phyloP scores from a whole-genome alignment of 306 rosid genomes.

The Carpinus fangiana region DNA sequence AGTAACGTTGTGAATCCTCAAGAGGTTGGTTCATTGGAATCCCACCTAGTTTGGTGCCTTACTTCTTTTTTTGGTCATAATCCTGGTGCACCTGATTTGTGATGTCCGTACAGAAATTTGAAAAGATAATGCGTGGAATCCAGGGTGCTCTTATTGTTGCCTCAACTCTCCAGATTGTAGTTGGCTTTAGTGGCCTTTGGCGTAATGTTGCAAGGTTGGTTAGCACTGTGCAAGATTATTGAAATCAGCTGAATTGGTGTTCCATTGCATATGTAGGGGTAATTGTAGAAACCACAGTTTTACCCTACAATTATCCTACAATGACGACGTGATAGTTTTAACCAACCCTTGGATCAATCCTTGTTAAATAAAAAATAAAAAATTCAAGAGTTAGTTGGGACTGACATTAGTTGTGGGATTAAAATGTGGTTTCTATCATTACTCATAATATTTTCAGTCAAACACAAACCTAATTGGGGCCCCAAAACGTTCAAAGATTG shows the following conservation, averaged over 20 bases:
- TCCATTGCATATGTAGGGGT: background rate
- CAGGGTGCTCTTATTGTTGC: conserved; percentile 98
- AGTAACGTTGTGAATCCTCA: conserved; percentile 73
- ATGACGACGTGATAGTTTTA: too few species aligned
- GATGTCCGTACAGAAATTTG: conserved; percentile 65
- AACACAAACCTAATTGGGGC: background rate
- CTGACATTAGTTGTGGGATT: too few species aligned
- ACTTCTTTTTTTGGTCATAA: background rate
- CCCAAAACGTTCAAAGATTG: background rate
- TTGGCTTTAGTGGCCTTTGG: conserved; percentile 99
- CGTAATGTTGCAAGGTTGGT: conserved; percentile 88
- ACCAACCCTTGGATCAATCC: too few species aligned
- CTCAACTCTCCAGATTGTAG: conserved; percentile 92
- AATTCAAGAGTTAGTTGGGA: too few species aligned
- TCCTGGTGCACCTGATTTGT: conserved; percentile 20
- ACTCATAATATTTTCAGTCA: background rate
- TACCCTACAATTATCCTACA: too few species aligned
- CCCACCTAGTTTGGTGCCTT: conserved; percentile 13
- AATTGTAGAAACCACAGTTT: too few species aligned
- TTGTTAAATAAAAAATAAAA: too few species aligned
- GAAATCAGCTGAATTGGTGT: background rate
- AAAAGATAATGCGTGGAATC: conserved; percentile 89
- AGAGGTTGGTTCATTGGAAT: conserved; percentile 55
- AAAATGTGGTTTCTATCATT: too few species aligned
- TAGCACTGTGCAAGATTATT: conserved; percentile 4